phyloP scores from a whole-genome alignment of 345 rosid genomes.

The Murraya paniculata region DNA sequence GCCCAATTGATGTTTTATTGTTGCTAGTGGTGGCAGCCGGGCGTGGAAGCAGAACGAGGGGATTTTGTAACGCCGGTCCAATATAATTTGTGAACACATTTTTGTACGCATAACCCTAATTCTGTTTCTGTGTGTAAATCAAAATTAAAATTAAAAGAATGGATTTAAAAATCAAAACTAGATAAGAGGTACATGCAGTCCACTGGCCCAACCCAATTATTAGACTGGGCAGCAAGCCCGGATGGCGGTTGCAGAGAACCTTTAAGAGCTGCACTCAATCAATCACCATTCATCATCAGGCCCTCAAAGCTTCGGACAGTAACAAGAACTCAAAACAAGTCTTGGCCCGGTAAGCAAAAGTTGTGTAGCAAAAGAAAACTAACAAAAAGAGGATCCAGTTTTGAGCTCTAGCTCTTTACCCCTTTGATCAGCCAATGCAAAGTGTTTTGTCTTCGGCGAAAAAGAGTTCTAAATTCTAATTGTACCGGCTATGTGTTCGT shows the following conservation, averaged over 20 bases:
- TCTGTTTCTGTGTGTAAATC: too few species aligned
- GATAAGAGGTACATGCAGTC: too few species aligned
- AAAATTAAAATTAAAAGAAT: too few species aligned
- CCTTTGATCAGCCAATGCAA: too few species aligned
- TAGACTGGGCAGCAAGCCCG: too few species aligned
- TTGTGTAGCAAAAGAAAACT: background rate
- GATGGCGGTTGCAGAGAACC: background rate
- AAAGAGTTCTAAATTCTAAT: background rate
- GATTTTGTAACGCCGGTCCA: background rate
- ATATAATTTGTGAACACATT: background rate
- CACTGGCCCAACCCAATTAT: too few species aligned
- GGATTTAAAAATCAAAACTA: too few species aligned
- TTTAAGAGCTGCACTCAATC: slow-evolving; percentile 19
- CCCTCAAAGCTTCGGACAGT: slow-evolving; percentile 10
- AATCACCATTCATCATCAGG: slow-evolving; percentile 12
- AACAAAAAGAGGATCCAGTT: slow-evolving; percentile 26
- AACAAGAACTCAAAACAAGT: background rate
- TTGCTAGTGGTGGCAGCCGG: too few species aligned
- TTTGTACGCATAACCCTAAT: too few species aligned
- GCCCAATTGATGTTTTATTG: too few species aligned
- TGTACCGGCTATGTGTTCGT: background rate
- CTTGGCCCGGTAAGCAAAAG: slow-evolving; percentile 9
- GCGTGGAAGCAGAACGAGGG: too few species aligned
- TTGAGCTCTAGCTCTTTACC: slow-evolving; percentile 14
- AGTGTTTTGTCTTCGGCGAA: background rate